Conservation (phyloP, 2,329 filamentous ascomycete genomes). For the Biscogniauxia marginata region DNA sequence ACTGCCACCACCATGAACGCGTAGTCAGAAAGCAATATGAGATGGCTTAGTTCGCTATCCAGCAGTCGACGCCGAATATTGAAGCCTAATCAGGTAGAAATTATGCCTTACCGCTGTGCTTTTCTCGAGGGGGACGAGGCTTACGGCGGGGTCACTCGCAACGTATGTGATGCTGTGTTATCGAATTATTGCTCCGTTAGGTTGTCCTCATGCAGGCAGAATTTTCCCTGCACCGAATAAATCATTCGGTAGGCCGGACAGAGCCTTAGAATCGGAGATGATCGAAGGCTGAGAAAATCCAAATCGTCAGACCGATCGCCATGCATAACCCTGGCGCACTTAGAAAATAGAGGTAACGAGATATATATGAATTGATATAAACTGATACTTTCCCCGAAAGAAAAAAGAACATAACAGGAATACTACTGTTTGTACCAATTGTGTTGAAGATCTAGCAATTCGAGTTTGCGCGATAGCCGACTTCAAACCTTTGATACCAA, state of each 20-base stretch:
- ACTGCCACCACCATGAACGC: background rate
- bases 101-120: background rate
- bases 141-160: background rate
- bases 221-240: background rate
- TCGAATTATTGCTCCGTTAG: background rate
- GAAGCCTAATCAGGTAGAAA: background rate
- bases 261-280: background rate
- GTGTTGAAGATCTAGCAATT: background rate
- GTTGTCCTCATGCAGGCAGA: background rate
- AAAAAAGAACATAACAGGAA: background rate
- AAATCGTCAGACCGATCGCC: background rate
- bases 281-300: background rate
- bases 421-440: background rate
- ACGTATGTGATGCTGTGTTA: background rate
- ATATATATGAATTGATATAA: background rate
- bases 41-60: too few relatives aligned
- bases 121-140: background rate
- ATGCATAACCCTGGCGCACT: background rate
- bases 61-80: background rate
- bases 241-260: too few relatives aligned
- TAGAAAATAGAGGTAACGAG: too few relatives aligned
- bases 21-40: background rate
- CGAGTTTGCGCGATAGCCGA: background rate
- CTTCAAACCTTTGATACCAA: background rate
- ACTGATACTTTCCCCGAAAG: background rate